Evolutionary conservation across 768 basidiomycete species (phyloP).

Genomic region (Hirschioporus abietinus): DNA sequence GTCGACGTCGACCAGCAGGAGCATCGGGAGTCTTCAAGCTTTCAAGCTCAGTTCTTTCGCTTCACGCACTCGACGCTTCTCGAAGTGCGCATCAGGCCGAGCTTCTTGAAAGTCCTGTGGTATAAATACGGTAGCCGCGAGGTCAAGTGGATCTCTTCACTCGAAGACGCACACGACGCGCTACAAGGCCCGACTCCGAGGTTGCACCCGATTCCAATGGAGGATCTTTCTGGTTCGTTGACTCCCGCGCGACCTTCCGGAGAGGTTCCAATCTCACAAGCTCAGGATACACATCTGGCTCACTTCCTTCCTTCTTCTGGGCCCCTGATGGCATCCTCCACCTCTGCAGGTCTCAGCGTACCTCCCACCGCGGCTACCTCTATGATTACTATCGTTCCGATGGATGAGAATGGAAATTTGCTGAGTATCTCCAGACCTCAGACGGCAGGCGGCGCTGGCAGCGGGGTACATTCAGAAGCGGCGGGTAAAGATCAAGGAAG

Average conservation of each 20-base stretch:
- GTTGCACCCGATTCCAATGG: neutral
- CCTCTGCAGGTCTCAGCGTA: neutral
- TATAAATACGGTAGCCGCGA: neutral
- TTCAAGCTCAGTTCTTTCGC: neutral
- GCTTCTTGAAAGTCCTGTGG: neutral
- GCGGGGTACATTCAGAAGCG: neutral
- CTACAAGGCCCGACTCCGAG: neutral
- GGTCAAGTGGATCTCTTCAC: neutral
- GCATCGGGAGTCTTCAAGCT: neutral
- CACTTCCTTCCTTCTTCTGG: neutral
- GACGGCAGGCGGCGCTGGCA: conserved; percentile 1
- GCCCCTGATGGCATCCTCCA: neutral
- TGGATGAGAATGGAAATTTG: neutral
- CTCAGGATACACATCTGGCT: neutral
- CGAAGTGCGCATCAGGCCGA: neutral
- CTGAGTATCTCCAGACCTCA: neutral
- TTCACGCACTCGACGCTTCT: neutral
- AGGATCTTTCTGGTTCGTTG: neutral
- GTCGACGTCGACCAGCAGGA: neutral
- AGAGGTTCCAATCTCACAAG: neutral
- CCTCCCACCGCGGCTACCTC: neutral
- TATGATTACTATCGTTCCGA: neutral
- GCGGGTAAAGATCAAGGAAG: neutral
- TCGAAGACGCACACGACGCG: neutral
- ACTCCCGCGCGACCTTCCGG: neutral